Evolutionary conservation across 495 filamentous ascomycete species (phyloP), one percentile per base, ranked within the genome.

Genomic region (Penicillium subrubescens): DNA sequence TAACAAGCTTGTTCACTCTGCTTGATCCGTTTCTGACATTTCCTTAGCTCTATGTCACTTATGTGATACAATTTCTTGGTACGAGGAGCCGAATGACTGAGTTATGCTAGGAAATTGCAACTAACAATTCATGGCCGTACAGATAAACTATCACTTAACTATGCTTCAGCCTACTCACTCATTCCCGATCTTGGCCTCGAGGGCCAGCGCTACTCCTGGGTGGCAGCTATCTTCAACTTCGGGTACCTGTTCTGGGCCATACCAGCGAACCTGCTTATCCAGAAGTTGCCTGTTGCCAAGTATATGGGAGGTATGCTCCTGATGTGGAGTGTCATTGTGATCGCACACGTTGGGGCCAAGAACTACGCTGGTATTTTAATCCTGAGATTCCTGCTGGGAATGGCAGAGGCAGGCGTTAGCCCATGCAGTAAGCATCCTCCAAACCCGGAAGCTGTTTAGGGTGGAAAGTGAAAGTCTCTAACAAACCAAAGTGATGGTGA

Each of bases 391-490:
- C 73, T 91, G 11, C 74, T 90, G 10, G 89, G 89, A 7, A 81
- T 88, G 64, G 88, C 87, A 60, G 89, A 91, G 68, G 88, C 88
- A 31, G 83, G 71, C 80, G 84, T 78, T 73, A 87, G 74, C 79
- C 86, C 37, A 70, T 77, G 73, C 56, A 77, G 75, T 78, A 65
- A 67, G 74, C 63, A 27, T 3, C 19, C 33, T 23, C 15, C 37
- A 33, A 6, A 29, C 2, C 23, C 29, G 7, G 21, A 14, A 12
- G 60, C 3, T 8, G 8, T 44, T 25, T 1, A 23, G 8, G 2
- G 0, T 31, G 21, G 8, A 7, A 52, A 65, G 60, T 65, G n/a
- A 23, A 12, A 52, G n/a, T 46, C 11, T 1, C 25, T 57, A 27
- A 29, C 17, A 29, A 17, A 7, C 25, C n/a, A 21, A 35, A 76